phyloP scores from a whole-genome alignment of 148 eudicot genomes.

The Camellia sinensis region DNA sequence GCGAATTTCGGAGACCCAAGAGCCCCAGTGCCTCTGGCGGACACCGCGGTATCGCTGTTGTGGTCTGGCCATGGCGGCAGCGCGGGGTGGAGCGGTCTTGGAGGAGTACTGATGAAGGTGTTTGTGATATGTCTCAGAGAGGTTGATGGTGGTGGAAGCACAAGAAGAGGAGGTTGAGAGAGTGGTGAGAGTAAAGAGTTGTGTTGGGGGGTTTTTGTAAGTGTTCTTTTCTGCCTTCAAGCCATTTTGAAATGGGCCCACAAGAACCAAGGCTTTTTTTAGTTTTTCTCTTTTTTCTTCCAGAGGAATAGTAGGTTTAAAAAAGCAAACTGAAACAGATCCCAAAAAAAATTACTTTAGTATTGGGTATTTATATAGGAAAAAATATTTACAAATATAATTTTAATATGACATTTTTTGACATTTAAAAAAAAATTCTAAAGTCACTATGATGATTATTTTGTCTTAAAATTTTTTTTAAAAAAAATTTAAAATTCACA shows the following conservation, averaged over 20 bases:
- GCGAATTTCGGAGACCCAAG: conserved; percentile 76
- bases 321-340: background rate
- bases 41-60: conserved; percentile 57
- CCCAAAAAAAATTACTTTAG: background rate
- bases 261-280: background rate
- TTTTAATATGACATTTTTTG: too few relatives aligned
- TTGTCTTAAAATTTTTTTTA: too few relatives aligned
- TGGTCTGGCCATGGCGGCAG: conserved; percentile 42
- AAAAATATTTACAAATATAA: too few relatives aligned
- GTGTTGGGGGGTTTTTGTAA: conserved; percentile 16
- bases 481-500: too few relatives aligned
- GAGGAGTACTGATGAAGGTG: background rate
- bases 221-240: conserved; percentile 19
- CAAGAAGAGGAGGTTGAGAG: background rate
- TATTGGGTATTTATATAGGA: background rate
- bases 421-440: too few relatives aligned
- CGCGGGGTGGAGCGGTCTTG: background rate
- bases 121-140: conserved; percentile 18
- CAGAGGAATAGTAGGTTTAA: background rate
- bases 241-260: conserved; percentile 16
- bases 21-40: conserved; percentile 67
- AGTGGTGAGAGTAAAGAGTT: background rate
- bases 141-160: background rate
- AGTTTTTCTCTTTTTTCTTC: background rate
- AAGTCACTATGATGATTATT: too few relatives aligned